phyloP scores from a whole-genome alignment of 2,329 filamentous ascomycete genomes.

The Hypoxylon sp. region DNA sequence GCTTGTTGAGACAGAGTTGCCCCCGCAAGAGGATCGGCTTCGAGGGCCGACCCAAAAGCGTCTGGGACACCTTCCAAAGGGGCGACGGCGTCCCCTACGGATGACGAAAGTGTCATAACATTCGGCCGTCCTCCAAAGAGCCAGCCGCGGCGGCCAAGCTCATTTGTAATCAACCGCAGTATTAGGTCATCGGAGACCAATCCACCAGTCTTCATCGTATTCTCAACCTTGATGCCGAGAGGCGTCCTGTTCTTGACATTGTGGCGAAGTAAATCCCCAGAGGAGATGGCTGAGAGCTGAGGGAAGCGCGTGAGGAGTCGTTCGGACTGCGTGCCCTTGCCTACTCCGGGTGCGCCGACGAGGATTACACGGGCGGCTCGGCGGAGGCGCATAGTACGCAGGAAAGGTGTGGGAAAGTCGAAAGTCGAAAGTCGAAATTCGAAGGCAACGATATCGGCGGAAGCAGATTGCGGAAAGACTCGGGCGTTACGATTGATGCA shows the following conservation, averaged over 20 bases:
- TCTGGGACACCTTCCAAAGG: constrained; percentile 56
- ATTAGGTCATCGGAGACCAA: constrained; percentile 96
- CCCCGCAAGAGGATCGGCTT: constrained; percentile 57
- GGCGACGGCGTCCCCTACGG: constrained; percentile 59
- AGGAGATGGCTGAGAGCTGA: constrained; percentile 91
- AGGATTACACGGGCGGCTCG: constrained; percentile 94
- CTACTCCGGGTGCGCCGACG: constrained; percentile 94
- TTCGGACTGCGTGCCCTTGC: constrained; percentile 96
- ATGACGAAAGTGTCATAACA: constrained; percentile 67
- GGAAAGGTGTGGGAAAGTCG: constrained; percentile 23
- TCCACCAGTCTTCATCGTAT: constrained; percentile 86
- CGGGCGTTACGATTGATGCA: constrained; percentile 34
- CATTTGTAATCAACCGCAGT: constrained; percentile 90
- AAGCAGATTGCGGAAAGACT: constrained; percentile 25
- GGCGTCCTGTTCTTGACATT: constrained; percentile 93
- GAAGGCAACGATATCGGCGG: constrained; percentile 15
- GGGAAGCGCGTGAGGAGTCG: constrained; percentile 89
- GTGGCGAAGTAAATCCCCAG: constrained; percentile 89
- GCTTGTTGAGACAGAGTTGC: constrained; percentile 59
- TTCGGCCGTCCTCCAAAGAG: constrained; percentile 67
- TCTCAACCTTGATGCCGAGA: constrained; percentile 91
- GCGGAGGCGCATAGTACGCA: constrained; percentile 73
- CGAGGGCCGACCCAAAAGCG: constrained; percentile 59
- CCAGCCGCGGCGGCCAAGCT: constrained; percentile 90
- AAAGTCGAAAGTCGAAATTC: constrained; percentile 22